These are phyloP conservation scores for Blastobotrys terrestris DNA, from an alignment of 805 yeast species.

Conservation along the genomic window DNA sequence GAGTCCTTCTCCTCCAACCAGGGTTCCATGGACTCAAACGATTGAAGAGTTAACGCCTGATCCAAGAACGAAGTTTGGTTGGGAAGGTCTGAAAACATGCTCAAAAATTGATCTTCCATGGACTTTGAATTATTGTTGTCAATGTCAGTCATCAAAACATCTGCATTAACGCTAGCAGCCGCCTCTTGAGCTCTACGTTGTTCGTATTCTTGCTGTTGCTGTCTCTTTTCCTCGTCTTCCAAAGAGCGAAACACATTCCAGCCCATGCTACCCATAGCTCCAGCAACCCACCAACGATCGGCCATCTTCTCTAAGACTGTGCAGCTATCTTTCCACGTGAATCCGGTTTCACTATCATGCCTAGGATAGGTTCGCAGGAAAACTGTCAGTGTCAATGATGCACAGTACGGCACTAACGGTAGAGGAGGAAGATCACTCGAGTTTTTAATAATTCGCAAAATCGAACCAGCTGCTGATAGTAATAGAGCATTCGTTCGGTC, in stretches of 20 bases:
- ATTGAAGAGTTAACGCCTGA: constrained; percentile 24
- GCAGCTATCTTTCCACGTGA: constrained; percentile 27
- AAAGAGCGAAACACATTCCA: constrained; percentile 24
- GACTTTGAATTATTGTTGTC: constrained; percentile 1
- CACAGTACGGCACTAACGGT: constrained; percentile 32
- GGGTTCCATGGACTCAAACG: constrained; percentile 20
- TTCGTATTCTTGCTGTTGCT: constrained; percentile 2
- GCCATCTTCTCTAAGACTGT: constrained; percentile 24
- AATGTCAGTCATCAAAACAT: background rate
- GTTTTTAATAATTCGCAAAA: constrained; percentile 24
- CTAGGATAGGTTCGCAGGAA: constrained; percentile 29
- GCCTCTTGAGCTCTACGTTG: constrained; percentile 1
- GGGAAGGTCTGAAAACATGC: constrained; percentile 31
- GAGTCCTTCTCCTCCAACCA: constrained; percentile 20
- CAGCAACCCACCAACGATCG: constrained; percentile 33
- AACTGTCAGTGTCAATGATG: constrained; percentile 32
- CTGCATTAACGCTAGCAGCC: background rate
- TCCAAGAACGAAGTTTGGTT: constrained; percentile 31
- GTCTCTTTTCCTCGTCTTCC: constrained; percentile 7
- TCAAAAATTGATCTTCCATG: constrained; percentile 25
- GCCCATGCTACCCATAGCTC: constrained; percentile 33
- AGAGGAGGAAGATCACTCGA: constrained; percentile 26
- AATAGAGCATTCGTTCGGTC: constrained; percentile 17
- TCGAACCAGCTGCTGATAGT: constrained; percentile 25
- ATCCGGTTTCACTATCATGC: constrained; percentile 23